Base-by-base conservation (phyloP, 345 rosid species). In the Kandelia obovata region DNA sequence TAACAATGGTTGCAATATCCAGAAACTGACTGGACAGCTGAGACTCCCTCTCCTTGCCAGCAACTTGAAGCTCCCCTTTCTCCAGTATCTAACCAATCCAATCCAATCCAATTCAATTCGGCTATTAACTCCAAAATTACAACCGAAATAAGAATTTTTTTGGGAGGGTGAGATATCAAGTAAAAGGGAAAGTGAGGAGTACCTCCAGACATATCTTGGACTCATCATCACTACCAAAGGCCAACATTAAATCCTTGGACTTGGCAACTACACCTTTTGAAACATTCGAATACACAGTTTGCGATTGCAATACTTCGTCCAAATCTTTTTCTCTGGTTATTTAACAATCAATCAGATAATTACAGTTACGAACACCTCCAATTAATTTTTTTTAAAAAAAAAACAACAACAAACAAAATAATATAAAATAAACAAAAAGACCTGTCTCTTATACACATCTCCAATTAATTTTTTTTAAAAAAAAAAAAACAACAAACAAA, bases 1-100 rank as follows among this genome's bases (percentile, higher is more conserved):
- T 88, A 62, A 95, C 91, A 74, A 92, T 92, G 0, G 96, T 88
- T 5, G 99, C 96, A 58, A 92, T 87, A 79, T 95, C 99, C 53
- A 98, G 84, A 79, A 95, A 95, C 88, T 92, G 98, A 81, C 87
- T 95, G 0, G 96, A 83, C 2, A 89, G 83, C 78, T 94, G 97
- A 9, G 90, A 85, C 60, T 94, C 99, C 83, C 97, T 82, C 82
- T 92, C 99, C 81, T 94, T 94, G 28, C 97, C 99, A 11, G 99
- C 99, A 78, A 95, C 88, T 78, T 95, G 98, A 73, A 95, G 96
- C 82, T 95, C 99, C 49, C 99, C 99, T 80, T 90, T 90, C 28
- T 92, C 96, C 91, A 95, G 65, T 77, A 95, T 92, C 96, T 94
- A 75, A 49, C 61, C 52, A 47, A 56, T 15, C 11, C 28, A 56